These are phyloP conservation scores for Stagonosporopsis rhizophila DNA, from an alignment of 2,329 filamentous ascomycete genomes.

Conservation along the genomic window DNA sequence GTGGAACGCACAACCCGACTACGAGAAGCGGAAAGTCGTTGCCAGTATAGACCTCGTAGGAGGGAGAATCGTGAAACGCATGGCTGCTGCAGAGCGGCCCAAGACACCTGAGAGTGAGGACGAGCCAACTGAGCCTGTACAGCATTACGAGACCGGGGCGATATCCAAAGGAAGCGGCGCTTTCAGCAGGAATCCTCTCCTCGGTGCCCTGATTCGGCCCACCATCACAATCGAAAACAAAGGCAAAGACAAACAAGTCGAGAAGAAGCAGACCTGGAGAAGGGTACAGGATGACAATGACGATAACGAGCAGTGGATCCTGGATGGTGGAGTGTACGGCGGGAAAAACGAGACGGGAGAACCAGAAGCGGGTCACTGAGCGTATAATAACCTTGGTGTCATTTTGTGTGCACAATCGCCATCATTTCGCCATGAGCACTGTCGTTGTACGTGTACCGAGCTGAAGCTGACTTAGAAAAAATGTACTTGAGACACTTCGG, in stretches of 20 bases:
- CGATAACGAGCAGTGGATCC: conserved; percentile 61
- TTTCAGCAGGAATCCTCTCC: conserved; percentile 73
- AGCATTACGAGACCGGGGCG: conserved; percentile 34
- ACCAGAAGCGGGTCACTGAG: conserved; percentile 25
- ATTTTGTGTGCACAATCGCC: neutral
- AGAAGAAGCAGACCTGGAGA: conserved; percentile 55
- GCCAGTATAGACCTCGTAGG: conserved; percentile 83
- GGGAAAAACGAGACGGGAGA: conserved; percentile 28
- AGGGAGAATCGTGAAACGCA: conserved; percentile 76
- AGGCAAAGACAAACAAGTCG: conserved; percentile 51
- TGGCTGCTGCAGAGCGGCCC: conserved; percentile 67
- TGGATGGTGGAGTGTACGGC: conserved; percentile 60
- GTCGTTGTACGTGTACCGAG: neutral
- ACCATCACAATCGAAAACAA: conserved; percentile 61
- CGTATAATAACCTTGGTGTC: neutral
- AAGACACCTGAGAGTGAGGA: conserved; percentile 58
- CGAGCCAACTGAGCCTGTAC: conserved; percentile 49
- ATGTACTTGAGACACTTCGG: neutral
- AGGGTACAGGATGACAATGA: conserved; percentile 61
- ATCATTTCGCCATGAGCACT: neutral
- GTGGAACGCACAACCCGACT: conserved; percentile 83
- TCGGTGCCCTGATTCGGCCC: conserved; percentile 71
- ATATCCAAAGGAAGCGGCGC: conserved; percentile 57
- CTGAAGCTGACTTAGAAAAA: neutral
- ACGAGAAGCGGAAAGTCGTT: conserved; percentile 85